Evolutionary conservation across 1,284 basidiomycete genomes (phyloP), one percentile per base, ranked within the genome.

Genomic region (Erythrobasidium hasegawianum): DNA sequence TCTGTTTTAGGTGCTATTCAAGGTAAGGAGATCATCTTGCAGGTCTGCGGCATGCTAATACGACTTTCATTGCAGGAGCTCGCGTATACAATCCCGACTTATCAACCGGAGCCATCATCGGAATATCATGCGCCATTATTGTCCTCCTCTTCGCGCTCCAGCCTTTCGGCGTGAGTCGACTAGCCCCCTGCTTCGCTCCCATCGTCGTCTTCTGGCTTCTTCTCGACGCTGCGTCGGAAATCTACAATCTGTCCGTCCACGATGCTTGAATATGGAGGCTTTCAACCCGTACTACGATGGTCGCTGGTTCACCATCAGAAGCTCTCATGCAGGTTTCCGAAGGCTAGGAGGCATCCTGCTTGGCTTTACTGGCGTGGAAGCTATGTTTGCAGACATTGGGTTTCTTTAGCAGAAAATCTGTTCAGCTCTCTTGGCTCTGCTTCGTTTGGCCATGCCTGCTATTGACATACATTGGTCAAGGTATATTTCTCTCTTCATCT

Each of bases 361-460:
- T 9, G 8, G 52, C 52, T 54, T 54, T 16, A 54, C 52, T n/a
- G 52, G 52, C 24, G 27, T 20, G 20, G 20, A 20, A n/a, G 27
- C 52, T 8, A 20, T 54, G 16, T 54, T 54, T 27, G 52, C 52
- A 54, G 52, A 54, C 27, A 24, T 54, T n/a, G 52, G 52, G 52
- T 16, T 7, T 20, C 7, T 54, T 54, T 27, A 54, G 52, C 24
- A 20, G 52, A 16, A 22, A 54, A n/a, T 20, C 52, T 7, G 27
- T 54, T 27, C 52, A 54, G 52, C 27, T 54, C 5, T 54, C 52
- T 7, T 54, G 52, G 52, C 52, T 54, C 27, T 24, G 16, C 16
- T 54, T 54, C 52, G 52, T 27, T 16, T 54, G 20, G 20, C 52
- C 52, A 5, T 24, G 20, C 52, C 27, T 54, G 52, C 16, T 27